A percentile compares a stretch with the other conserved stretches of the same genome.
Conservation (phyloP, 192 early-diverging fungal species). For the Backusella australiensis region DNA sequence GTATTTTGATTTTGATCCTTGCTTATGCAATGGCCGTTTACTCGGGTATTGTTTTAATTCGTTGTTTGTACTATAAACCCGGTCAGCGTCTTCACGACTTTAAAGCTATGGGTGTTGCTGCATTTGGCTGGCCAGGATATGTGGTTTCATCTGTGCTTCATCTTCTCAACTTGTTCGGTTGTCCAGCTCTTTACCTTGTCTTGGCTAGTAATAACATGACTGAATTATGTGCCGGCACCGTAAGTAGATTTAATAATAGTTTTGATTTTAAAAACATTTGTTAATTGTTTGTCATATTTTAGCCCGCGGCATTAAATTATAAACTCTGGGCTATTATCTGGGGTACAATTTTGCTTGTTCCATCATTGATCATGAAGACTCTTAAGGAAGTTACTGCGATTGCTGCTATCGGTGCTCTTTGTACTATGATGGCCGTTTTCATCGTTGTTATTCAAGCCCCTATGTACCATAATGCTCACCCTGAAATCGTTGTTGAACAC, state of each 20-base stretch:
- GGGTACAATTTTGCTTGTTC: slow-evolving; percentile 60
- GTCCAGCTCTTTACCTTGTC: slow-evolving; percentile 69
- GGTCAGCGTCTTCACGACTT: slow-evolving; percentile 48
- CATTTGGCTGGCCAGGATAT: slow-evolving; percentile 71
- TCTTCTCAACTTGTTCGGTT: slow-evolving; percentile 66
- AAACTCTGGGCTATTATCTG: slow-evolving; percentile 65
- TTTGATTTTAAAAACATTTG: background rate
- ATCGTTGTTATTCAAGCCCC: slow-evolving; percentile 70
- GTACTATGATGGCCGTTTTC: slow-evolving; percentile 70
- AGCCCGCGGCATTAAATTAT: slow-evolving; percentile 18
- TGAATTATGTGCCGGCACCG: slow-evolving; percentile 47
- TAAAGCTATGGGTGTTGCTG: slow-evolving; percentile 69
- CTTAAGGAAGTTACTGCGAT: slow-evolving; percentile 77
- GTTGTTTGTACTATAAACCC: slow-evolving; percentile 72
- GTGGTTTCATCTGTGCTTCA: slow-evolving; percentile 62
- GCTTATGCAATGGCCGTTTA: slow-evolving; percentile 70
- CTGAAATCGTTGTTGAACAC: slow-evolving; percentile 40
- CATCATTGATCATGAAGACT: slow-evolving; percentile 71
- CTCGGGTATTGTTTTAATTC: slow-evolving; percentile 71
- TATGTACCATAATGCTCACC: slow-evolving; percentile 41
- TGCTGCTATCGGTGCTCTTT: slow-evolving; percentile 73
- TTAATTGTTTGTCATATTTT: background rate
- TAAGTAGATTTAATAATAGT: background rate
- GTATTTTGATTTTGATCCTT: slow-evolving; percentile 63
- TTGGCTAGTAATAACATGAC: slow-evolving; percentile 72